Percentiles rank a stretch among this genome's conserved stretches.
phyloP scores from a whole-genome alignment of 441 rosid genomes.

The Gossypium armourianum region DNA sequence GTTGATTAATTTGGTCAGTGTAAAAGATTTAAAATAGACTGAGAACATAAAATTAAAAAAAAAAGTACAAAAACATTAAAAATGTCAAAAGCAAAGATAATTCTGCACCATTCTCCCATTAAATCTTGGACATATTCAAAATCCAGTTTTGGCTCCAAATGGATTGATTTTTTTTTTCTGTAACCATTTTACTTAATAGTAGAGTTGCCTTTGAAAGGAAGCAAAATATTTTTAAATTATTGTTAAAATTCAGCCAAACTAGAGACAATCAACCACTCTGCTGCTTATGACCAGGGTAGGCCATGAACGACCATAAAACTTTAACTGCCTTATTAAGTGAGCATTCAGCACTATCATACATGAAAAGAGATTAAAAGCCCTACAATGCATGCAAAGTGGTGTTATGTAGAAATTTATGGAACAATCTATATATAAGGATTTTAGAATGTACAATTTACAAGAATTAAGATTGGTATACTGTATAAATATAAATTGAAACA shows the following conservation, averaged over 20 bases:
- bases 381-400: background rate
- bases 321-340: background rate
- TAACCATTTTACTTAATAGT: background rate
- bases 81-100: constrained; percentile 5
- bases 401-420: background rate
- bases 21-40: background rate
- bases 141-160: background rate
- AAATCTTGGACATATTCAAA: background rate
- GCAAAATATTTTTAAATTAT: background rate
- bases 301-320: background rate
- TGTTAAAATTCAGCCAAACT: background rate
- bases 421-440: background rate
- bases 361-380: background rate
- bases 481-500: background rate
- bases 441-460: background rate
- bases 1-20: background rate
- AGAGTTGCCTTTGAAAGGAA: background rate
- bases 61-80: background rate
- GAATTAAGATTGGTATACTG: background rate
- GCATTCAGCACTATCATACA: background rate
- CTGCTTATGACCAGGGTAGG: background rate
- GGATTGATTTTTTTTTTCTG: background rate
- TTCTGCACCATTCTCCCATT: background rate
- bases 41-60: background rate
- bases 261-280: background rate